Percentiles rank a stretch among this genome's conserved stretches.
These are phyloP conservation scores for Xylaria scruposa DNA, from an alignment of 495 filamentous ascomycete genomes.

Conservation along the genomic window DNA sequence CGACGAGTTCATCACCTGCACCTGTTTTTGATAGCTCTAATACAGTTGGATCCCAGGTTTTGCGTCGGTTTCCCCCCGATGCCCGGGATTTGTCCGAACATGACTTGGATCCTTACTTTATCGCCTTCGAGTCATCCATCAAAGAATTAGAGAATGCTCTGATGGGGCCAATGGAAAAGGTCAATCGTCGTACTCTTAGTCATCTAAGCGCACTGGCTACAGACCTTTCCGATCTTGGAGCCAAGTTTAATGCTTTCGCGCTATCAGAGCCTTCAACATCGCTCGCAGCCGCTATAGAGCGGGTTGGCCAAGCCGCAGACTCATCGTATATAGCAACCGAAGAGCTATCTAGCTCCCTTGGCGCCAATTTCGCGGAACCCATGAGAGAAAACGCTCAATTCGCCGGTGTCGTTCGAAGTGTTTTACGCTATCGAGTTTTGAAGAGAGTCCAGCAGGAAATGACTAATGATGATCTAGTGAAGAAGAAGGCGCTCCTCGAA, in stretches of 20 bases:
- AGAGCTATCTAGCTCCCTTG: constrained; percentile 81
- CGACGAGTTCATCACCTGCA: constrained; percentile 51
- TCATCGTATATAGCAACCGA: constrained; percentile 95
- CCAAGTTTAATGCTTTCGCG: constrained; percentile 95
- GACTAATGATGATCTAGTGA: constrained; percentile 86
- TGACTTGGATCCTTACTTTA: constrained; percentile 94
- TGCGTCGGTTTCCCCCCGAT: constrained; percentile 83
- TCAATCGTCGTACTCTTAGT: constrained; percentile 86
- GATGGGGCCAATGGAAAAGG: constrained; percentile 92
- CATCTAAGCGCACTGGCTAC: constrained; percentile 82
- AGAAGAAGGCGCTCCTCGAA: constrained; percentile 80
- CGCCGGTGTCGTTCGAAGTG: constrained; percentile 87
- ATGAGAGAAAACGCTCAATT: constrained; percentile 98
- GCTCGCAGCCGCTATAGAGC: constrained; percentile 92
- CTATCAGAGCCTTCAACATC: constrained; percentile 87
- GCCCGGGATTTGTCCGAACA: constrained; percentile 78
- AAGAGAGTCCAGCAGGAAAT: constrained; percentile 97
- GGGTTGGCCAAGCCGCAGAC: constrained; percentile 92
- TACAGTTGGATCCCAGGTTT: constrained; percentile 67
- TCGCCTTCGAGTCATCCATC: constrained; percentile 85
- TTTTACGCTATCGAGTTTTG: constrained; percentile 84
- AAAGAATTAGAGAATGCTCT: constrained; percentile 86
- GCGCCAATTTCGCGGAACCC: constrained; percentile 91
- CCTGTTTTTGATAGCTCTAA: constrained; percentile 46
- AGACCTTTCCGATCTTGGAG: constrained; percentile 90